Base-by-base conservation (phyloP, 2,329 filamentous ascomycete species). In the Epichloe bromicola region DNA sequence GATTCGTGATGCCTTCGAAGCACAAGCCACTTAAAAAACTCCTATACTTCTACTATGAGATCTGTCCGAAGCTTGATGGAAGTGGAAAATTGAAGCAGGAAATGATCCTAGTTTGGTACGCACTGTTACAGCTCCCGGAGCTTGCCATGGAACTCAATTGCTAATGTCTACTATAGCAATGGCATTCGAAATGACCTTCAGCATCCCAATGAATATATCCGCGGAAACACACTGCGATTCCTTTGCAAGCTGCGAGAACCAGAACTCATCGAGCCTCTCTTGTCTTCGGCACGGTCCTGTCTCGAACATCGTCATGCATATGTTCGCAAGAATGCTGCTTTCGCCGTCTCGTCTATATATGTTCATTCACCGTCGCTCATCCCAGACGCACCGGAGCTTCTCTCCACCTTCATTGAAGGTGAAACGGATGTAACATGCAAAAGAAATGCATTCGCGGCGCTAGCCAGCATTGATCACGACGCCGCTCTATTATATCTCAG, bases 1-100 rank as follows among this genome's bases (percentile, higher is more conserved):
- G 93, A 67, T 98, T 98, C 67, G 90, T 98, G 61, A 98, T 98
- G 93, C 93, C 93, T 14, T 95, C 89, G 56, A 96, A 94, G 74
- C 88, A 86, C 70, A 98, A 98, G 74, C 75, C 85, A 41, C 75
- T 98, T 62, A 98, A 98, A 80, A 98, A 98, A 75, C 79, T 98
- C 55, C 80, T 98, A 51, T 98, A 98, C 73, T 93, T 98, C 70
- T 98, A 98, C 75, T 96, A 97, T 67, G 93, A 98, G 72, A 93
- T 97, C 67, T 97, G 93, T 68, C 93, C 91, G 40, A 98, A 98
- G 74, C 83, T 89, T 53, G 93, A 98, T 69, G 76, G 83, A 50
- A 83, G 76, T 65, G 93, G 93, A 63, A 98, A 97, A 78, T 75
- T 98, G 57, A 96, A 96, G 77, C 93, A 98, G 72, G 93, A 98